Evolutionary conservation across 805 yeast species (phyloP).

Genomic region (Alloascoidea africana): DNA sequence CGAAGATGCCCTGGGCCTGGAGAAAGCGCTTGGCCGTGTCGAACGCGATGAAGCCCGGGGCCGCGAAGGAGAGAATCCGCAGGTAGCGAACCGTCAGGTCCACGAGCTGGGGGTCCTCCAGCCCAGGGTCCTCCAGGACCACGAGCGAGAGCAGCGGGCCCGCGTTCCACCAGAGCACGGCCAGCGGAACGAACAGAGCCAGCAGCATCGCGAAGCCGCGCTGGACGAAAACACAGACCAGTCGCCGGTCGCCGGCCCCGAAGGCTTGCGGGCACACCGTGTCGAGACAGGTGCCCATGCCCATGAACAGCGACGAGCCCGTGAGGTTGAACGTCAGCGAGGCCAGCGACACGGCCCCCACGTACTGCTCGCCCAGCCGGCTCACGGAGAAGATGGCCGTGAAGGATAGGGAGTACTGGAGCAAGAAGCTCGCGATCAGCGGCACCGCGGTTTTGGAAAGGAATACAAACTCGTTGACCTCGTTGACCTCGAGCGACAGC

Average conservation of each 20-base stretch:
- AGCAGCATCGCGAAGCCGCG: conserved; percentile 53
- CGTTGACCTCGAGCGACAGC: too few relatives aligned
- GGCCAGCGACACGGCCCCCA: conserved; percentile 75
- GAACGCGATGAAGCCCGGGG: conserved; percentile 66
- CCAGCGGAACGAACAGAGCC: conserved; percentile 31
- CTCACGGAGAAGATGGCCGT: conserved; percentile 75
- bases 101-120: conserved; percentile 38
- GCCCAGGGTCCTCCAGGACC: conserved; percentile 26
- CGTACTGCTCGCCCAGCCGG: conserved; percentile 64
- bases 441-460: conserved; percentile 26
- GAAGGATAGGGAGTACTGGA: conserved; percentile 60
- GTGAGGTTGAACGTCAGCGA: conserved; percentile 76
- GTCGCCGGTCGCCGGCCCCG: conserved; percentile 55
- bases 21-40: conserved; percentile 71
- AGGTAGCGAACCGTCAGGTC: conserved; percentile 41
- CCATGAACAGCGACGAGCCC: conserved; percentile 61
- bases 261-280: conserved; percentile 77
- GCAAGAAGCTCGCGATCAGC: conserved; percentile 49
- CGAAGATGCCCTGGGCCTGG: conserved; percentile 79
- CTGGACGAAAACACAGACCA: conserved; percentile 65
- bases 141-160: conserved; percentile 23
- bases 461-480: conserved; percentile 16
- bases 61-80: conserved; percentile 44
- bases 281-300: conserved; percentile 70
- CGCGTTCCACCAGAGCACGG: conserved; percentile 46